Evolutionary conservation across 1,139 yeast genomes (phyloP).

Genomic region (Kluyveromyces sp.): DNA sequence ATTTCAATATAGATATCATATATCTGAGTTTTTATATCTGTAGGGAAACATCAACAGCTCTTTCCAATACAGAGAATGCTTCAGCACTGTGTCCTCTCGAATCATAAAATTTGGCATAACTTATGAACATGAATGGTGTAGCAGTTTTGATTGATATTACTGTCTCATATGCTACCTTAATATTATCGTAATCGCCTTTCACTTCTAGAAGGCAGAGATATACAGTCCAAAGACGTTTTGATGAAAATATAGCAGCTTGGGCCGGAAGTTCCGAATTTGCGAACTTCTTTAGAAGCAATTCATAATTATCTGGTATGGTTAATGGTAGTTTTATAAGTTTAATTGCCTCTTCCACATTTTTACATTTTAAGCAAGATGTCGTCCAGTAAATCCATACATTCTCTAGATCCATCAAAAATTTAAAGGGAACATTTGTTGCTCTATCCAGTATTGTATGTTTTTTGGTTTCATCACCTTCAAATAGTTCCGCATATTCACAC

Average conservation of each 20-base stretch:
- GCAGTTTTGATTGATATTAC: constrained; percentile 58
- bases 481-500: constrained; percentile 61
- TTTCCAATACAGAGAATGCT: constrained; percentile 58
- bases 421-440: constrained; percentile 66
- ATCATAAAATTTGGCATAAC: constrained; percentile 58
- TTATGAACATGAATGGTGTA: constrained; percentile 58
- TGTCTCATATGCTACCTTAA: constrained; percentile 48
- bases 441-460: constrained; percentile 49
- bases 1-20: constrained; percentile 65
- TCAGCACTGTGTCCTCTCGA: constrained; percentile 41
- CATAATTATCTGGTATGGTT: constrained; percentile 33
- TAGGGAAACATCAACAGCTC: constrained; percentile 51
- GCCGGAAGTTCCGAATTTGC: constrained; percentile 35
- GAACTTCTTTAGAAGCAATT: constrained; percentile 18
- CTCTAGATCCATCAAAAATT: constrained; percentile 55
- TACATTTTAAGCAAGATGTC: constrained; percentile 45
- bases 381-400: constrained; percentile 69
- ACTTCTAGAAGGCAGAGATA: constrained; percentile 71
- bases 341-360: constrained; percentile 46
- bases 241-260: constrained; percentile 53
- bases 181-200: constrained; percentile 31
- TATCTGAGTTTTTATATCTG: constrained; percentile 58
- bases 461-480: constrained; percentile 48
- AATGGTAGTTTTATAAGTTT: constrained; percentile 47
- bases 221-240: constrained; percentile 61